Percentiles rank a stretch among this genome's conserved stretches.
Evolutionary conservation across 2,329 filamentous ascomycete species (phyloP).

Genomic region (Pseudogymnoascus sp.): DNA sequence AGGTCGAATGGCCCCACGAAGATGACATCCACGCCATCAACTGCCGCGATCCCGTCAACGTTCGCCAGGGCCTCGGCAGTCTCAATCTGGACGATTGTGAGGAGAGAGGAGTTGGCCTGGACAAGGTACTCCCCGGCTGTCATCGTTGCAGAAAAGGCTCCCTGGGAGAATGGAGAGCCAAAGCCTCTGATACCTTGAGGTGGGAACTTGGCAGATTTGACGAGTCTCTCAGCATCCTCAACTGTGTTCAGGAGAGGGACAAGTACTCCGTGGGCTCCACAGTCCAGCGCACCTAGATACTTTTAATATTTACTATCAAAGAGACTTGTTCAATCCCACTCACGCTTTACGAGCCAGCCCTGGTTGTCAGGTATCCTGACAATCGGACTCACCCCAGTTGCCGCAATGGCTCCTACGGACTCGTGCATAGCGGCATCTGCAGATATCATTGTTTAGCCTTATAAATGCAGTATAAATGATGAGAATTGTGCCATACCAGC

Average conservation of each 20-base stretch:
- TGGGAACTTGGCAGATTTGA: slow-evolving; percentile 46
- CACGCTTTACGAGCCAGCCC: slow-evolving; percentile 48
- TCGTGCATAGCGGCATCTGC: slow-evolving; percentile 49
- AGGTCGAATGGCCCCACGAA: slow-evolving; percentile 61
- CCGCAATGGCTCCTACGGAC: slow-evolving; percentile 46
- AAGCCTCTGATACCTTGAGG: slow-evolving; percentile 45
- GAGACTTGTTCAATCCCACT: slow-evolving; percentile 21
- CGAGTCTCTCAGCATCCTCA: slow-evolving; percentile 42
- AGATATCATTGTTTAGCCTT: slow-evolving; percentile 6
- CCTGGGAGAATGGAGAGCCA: slow-evolving; percentile 46
- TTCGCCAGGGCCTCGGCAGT: slow-evolving; percentile 51
- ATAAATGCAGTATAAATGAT: neutral
- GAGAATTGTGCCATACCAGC: slow-evolving; percentile 32
- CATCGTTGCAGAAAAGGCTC: slow-evolving; percentile 39
- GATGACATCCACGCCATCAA: slow-evolving; percentile 52
- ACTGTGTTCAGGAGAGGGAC: slow-evolving; percentile 47
- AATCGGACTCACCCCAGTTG: slow-evolving; percentile 44
- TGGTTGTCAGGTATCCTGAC: slow-evolving; percentile 50
- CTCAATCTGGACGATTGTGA: slow-evolving; percentile 62
- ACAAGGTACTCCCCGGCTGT: slow-evolving; percentile 47
- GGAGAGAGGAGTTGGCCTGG: slow-evolving; percentile 45
- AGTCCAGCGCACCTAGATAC: slow-evolving; percentile 43
- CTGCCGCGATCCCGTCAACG: slow-evolving; percentile 52
- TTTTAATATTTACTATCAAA: slow-evolving; percentile 16
- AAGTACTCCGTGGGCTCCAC: slow-evolving; percentile 48